Conservation (phyloP, 2,329 filamentous ascomycete genomes). For the Leptodontidium sp. region DNA sequence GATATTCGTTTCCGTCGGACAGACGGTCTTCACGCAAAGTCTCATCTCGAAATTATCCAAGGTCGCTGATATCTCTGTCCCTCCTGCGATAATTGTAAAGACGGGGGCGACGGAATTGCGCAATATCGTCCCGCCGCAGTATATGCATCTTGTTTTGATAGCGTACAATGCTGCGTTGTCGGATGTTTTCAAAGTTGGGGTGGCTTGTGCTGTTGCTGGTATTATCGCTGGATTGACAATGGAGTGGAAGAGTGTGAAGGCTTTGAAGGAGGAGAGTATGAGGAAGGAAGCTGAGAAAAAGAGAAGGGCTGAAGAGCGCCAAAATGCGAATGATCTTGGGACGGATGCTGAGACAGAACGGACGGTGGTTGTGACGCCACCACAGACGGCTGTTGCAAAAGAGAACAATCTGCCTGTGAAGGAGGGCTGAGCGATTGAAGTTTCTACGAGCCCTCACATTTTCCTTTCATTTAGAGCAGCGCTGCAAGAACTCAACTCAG, state of each 20-base stretch:
- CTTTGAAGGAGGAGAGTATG: conserved; percentile 45
- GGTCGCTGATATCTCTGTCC: conserved; percentile 22
- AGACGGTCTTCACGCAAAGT: conserved; percentile 41
- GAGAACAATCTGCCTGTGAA: neutral
- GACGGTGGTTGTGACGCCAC: neutral
- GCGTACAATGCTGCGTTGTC: conserved; percentile 64
- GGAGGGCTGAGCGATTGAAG: neutral
- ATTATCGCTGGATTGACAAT: conserved; percentile 57
- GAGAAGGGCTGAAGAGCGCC: neutral
- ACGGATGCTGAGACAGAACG: conserved; percentile 4
- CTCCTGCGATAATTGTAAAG: conserved; percentile 32
- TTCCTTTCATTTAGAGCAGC: neutral
- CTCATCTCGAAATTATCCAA: conserved; percentile 38
- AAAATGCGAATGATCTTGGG: neutral
- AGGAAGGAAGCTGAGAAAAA: conserved; percentile 13
- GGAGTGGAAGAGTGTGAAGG: conserved; percentile 66
- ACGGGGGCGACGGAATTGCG: conserved; percentile 62
- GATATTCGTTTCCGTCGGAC: conserved; percentile 46
- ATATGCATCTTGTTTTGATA: conserved; percentile 55
- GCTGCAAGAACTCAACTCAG: neutral
- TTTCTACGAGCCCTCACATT: no score
- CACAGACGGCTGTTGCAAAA: neutral
- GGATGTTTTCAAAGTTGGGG: conserved; percentile 59
- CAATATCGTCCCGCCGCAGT: conserved; percentile 47
- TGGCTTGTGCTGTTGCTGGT: conserved; percentile 59